Conservation (phyloP, 345 rosid species). For the Acer campestre region DNA sequence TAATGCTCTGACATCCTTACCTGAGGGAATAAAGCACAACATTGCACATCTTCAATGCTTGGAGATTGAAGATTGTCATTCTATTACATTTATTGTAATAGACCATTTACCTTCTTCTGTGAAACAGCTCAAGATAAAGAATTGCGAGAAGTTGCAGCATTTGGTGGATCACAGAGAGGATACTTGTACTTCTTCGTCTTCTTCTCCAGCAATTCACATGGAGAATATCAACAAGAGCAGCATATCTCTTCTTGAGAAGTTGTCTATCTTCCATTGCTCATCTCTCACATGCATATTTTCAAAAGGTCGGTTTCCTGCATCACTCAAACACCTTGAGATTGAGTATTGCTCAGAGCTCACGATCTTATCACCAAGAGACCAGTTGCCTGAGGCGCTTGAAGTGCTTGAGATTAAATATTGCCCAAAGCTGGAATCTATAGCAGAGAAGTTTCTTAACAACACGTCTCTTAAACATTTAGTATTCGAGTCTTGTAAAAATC, state of each 20-base stretch:
- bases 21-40: too few species aligned
- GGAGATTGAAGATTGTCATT: too few species aligned
- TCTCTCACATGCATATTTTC: not conserved
- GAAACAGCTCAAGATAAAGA: not conserved
- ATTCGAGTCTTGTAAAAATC: not conserved
- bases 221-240: not conserved
- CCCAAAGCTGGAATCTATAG: too few species aligned
- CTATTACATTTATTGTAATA: not conserved
- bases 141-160: not conserved
- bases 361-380: not conserved
- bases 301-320: not conserved
- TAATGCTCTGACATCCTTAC: not conserved
- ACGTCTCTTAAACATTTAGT: not conserved
- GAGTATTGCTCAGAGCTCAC: conserved; percentile 11
- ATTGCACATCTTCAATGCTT: too few species aligned
- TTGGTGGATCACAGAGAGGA: not conserved
- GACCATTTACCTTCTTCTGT: not conserved
- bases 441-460: not conserved
- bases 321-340: not conserved
- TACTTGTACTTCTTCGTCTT: not conserved
- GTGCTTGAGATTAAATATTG: too few species aligned
- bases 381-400: not conserved
- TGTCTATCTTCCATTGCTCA: not conserved
- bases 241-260: not conserved
- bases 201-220: not conserved